Base-by-base conservation (phyloP, 169 alveolate genomes). In the Plasmodium malariae region DNA sequence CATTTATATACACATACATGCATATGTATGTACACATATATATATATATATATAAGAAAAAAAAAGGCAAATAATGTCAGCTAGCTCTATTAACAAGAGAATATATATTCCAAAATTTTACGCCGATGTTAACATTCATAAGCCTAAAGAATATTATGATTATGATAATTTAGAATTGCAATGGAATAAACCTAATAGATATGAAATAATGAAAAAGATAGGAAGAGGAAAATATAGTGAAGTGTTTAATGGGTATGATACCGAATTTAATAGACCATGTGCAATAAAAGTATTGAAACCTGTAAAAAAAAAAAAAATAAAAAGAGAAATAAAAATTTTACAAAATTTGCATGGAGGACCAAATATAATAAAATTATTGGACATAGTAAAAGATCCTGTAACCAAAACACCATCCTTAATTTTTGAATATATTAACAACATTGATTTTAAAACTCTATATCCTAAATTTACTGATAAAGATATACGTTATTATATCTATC, bases 201-300 rank as follows among this genome's bases (percentile, higher is more conserved):
- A 98, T 88, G 99, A 98, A 91, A 96, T 98, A 19, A 93, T 97
- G 43, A 94, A 96, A 71, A 99, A 99, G 95, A 96, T 99, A 24
- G 99, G 99, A n/a, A 92, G 99, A 72, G 99, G 99, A 21, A 98
- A 98, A 93, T 99, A 98, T 94, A 98, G 99, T 86, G 99, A 98
- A 89, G 99, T 99, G 37, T 99, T 97, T 94, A 98, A 97, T 71
- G 99, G 99, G 36, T 94, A 93, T 36, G 92, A 93, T 69, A 65
- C 87, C 17, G 88, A 91, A 34, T 91, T 93, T n/a, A 93, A 96
- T 71, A 94, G 95, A 71, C 91, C 93, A 51, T 97, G 98, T 68
- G 99, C 98, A n/a, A 95, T 98, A 14, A 98, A 98, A 89, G 97
- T 97, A 19, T 96, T 98, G 43, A 98, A 98, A 92, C 99, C 99